A percentile compares a stretch with the other conserved stretches of the same genome.
phyloP scores from a whole-genome alignment of 169 alveolate genomes.

The Plasmodium gonderi region DNA sequence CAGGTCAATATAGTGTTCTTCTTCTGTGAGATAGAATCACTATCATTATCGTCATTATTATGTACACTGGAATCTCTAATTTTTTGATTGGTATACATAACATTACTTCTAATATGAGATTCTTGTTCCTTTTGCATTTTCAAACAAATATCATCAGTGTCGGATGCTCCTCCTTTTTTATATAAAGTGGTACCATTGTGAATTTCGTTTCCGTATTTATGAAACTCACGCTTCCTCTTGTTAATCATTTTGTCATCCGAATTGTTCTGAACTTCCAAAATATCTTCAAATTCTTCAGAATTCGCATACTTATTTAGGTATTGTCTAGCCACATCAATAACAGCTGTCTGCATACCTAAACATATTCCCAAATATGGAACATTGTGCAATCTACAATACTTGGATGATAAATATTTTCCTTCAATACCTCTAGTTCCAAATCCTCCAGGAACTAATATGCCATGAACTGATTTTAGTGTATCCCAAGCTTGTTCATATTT shows the following conservation, averaged over 20 bases:
- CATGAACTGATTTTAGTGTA: constrained; percentile 85
- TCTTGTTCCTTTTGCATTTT: not conserved
- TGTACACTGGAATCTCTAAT: not conserved
- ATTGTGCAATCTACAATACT: constrained; percentile 90
- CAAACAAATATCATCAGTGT: not conserved
- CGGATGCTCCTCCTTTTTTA: not conserved
- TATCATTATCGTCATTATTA: not conserved
- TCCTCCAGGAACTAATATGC: constrained; percentile 96
- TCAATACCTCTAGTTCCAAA: constrained; percentile 95
- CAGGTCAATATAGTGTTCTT: not conserved
- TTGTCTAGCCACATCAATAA: constrained; percentile 86
- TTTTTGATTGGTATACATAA: not conserved
- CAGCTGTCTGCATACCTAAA: constrained; percentile 96
- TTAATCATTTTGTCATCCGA: constrained; percentile 72
- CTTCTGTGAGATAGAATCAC: not conserved
- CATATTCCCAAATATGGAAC: constrained; percentile 95
- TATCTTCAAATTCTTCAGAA: constrained; percentile 85
- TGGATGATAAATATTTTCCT: constrained; percentile 91
- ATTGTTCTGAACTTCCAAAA: constrained; percentile 15
- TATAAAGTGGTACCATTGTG: not conserved
- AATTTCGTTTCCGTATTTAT: not conserved
- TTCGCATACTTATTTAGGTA: constrained; percentile 86
- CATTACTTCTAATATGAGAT: not conserved
- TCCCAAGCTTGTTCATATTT: constrained; percentile 83
- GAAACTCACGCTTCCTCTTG: constrained; percentile 40